Evolutionary conservation across 2,329 filamentous ascomycete genomes (phyloP), one percentile per base, ranked within the genome.

Genomic region (Colletotrichum sp.): DNA sequence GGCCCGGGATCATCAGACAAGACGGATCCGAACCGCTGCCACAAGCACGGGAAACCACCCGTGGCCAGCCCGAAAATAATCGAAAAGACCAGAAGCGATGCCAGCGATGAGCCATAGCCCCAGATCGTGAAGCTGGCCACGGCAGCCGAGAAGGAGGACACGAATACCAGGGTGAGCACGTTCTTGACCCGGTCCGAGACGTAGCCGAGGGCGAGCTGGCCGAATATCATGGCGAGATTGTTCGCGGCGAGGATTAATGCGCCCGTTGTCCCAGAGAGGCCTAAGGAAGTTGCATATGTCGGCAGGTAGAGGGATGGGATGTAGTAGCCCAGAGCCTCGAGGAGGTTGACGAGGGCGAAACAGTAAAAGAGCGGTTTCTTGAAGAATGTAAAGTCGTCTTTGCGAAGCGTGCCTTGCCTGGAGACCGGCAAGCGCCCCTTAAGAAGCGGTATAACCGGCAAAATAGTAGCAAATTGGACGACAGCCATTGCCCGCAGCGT

Each of bases 1-100:
- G 76, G 77, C 9, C 76, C 77, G 1, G 81, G 81, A 56, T 82
- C 81, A 10, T 81, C 78, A 0, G 80, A 79, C 5, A 82, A 74
- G 21, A 78, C 67, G 1, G 78, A 75, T 3, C 81, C 80, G 59
- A 82, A 81, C 56, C 79, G 80, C 16, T 78, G 73, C 79, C 78
- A 81, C 0, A 81, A 69, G 7, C 80, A 76, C 0, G 76, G 77
- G 56, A 78, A 82, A 0, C 77, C 79, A 7, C 90, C 87, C 0
- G 90, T 89, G 66, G 92, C 91, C 81, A 91, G 88, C 0, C 90
- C 91, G 78, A 89, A 92, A 0, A 86, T 81, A 4, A 91, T 79
- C 5, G 88, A 86, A 78, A 92, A 92, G 1, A 87, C 77, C 1
- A 87, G 82, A 2, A 92, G 82, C 1, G 87, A 79, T 1, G 84